Evolutionary conservation across 208 protist species (phyloP).

Genomic region (Crithidia acanthocephali): DNA sequence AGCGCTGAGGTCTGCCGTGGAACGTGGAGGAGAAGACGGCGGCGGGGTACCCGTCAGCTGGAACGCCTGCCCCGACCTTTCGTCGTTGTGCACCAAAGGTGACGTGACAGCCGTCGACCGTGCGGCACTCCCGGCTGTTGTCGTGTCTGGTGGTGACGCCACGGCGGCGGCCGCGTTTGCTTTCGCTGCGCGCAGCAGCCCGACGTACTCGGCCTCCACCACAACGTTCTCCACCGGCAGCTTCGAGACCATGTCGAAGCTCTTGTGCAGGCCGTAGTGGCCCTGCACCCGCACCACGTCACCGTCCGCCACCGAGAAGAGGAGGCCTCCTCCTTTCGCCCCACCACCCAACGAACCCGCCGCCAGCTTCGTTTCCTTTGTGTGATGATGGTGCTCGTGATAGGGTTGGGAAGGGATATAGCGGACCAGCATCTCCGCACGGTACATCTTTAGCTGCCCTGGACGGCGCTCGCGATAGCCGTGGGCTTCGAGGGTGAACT

Average conservation of each 20-base stretch:
- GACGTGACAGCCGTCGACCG: no score
- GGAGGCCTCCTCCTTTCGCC: background rate
- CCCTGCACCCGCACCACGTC: constrained; percentile 69
- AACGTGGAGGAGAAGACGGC: background rate
- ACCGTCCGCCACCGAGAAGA: constrained; percentile 43
- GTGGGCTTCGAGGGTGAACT: constrained; percentile 60
- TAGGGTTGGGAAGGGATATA: constrained; percentile 31
- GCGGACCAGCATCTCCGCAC: constrained; percentile 56
- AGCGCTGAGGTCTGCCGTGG: background rate
- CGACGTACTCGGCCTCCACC: constrained; percentile 69
- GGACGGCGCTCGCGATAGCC: constrained; percentile 60
- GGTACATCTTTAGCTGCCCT: constrained; percentile 64
- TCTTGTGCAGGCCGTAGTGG: constrained; percentile 69
- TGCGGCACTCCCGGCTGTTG: background rate
- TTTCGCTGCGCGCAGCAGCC: constrained; percentile 36
- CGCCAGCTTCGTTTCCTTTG: background rate
- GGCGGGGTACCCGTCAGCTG: no score
- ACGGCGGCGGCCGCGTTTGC: background rate
- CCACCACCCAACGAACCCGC: background rate
- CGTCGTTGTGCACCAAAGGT: no score
- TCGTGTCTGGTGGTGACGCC: background rate
- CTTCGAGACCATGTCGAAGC: constrained; percentile 80
- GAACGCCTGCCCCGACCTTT: background rate
- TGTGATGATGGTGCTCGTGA: background rate
- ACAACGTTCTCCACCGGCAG: constrained; percentile 65